Evolutionary conservation across 2,329 filamentous ascomycete genomes (phyloP).

Genomic region (Neonectria hederae): DNA sequence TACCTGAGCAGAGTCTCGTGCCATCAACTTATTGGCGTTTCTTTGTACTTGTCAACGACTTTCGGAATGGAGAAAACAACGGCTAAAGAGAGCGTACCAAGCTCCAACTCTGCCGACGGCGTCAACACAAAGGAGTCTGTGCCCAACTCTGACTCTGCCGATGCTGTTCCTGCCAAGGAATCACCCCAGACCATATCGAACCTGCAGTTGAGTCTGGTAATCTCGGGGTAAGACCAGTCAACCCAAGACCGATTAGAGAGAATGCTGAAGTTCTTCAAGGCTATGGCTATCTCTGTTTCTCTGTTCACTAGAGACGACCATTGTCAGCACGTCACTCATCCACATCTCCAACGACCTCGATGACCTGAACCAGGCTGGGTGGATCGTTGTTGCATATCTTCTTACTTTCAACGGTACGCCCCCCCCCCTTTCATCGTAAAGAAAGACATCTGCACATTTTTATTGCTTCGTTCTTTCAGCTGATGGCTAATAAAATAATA

Average conservation of each 20-base stretch:
- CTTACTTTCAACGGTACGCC: conserved; percentile 5
- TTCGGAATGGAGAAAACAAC: conserved; percentile 1
- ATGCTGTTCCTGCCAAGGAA: neutral
- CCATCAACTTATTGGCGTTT: neutral
- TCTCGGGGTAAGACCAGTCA: conserved; percentile 2
- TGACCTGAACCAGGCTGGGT: neutral
- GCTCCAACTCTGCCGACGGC: neutral
- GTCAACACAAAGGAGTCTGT: neutral
- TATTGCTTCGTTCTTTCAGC: too few species aligned
- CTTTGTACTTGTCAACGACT: neutral
- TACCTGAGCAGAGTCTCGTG: neutral
- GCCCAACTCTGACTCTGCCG: neutral
- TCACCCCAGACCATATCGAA: neutral
- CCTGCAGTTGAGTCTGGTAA: conserved; percentile 9
- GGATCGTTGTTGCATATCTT: conserved; percentile 12
- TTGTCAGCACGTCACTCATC: conserved; percentile 14
- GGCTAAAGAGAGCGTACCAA: neutral
- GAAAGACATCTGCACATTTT: neutral
- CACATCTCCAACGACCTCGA: conserved; percentile 8
- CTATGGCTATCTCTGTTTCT: conserved; percentile 10
- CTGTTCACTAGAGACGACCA: conserved; percentile 8
- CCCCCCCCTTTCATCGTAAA: neutral
- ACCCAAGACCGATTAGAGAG: too few species aligned
- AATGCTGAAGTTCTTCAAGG: conserved; percentile 1
- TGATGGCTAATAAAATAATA: neutral